Evolutionary conservation across 1,284 basidiomycete species (phyloP).

Genomic region (Inonotus hispidus): DNA sequence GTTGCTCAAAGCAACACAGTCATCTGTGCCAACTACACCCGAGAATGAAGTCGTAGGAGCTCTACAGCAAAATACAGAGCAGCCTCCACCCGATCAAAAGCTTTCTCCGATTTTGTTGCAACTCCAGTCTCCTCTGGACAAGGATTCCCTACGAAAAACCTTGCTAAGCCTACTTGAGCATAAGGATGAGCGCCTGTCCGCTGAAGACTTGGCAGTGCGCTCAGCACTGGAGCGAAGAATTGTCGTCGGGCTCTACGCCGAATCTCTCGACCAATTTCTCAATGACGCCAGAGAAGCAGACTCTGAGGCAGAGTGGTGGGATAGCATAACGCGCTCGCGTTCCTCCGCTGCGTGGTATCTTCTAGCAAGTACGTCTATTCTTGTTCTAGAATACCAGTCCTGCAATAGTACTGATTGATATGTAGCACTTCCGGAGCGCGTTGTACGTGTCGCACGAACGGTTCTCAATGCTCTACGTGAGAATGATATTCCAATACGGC

Average conservation of each 20-base stretch:
- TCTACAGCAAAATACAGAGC: not conserved
- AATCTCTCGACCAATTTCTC: constrained; percentile 52
- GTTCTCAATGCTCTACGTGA: constrained; percentile 42
- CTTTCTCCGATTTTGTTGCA: not conserved
- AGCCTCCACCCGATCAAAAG: not conserved
- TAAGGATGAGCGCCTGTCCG: not conserved
- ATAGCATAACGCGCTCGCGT: constrained; percentile 52
- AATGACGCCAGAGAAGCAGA: constrained; percentile 59
- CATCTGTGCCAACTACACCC: not conserved
- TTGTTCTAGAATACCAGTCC: not conserved
- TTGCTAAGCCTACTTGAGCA: not conserved
- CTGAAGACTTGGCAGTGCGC: constrained; percentile 2
- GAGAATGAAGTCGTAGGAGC: not conserved
- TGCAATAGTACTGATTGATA: not conserved
- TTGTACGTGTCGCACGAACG: constrained; percentile 37
- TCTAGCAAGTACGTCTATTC: constrained; percentile 53
- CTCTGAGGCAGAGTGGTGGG: constrained; percentile 73
- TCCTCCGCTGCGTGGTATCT: constrained; percentile 49
- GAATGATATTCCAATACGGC: constrained; percentile 42
- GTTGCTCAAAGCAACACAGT: not conserved
- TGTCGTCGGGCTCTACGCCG: constrained; percentile 52
- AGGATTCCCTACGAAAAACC: not conserved
- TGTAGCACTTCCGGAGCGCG: constrained; percentile 52
- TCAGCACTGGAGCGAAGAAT: constrained; percentile 24
- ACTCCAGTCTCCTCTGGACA: constrained; percentile 13